These are phyloP conservation scores for Boletus coccyginus DNA, from an alignment of 768 basidiomycete genomes.

Conservation along the genomic window DNA sequence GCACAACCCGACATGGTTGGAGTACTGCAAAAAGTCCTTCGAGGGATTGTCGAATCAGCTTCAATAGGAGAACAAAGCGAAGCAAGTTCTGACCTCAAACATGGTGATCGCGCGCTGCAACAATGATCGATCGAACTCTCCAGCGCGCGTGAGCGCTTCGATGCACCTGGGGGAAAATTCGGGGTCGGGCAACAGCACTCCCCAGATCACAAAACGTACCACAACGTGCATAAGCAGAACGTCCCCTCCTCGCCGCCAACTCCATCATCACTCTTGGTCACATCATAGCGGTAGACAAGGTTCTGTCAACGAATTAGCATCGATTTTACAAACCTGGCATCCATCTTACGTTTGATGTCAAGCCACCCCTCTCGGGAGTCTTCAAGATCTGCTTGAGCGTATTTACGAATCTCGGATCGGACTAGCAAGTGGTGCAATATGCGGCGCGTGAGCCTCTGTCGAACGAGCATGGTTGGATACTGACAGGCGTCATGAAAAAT, in stretches of 20 bases:
- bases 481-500: constrained; percentile 82
- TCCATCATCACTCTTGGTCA: constrained; percentile 81
- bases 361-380: constrained; percentile 85
- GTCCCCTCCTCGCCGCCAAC: constrained; percentile 96
- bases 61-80: not conserved
- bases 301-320: constrained; percentile 43
- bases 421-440: constrained; percentile 36
- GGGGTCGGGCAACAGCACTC: not conserved
- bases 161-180: constrained; percentile 54
- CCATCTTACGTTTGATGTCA: constrained; percentile 72
- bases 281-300: constrained; percentile 89
- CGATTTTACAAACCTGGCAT: not conserved
- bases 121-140: constrained; percentile 67
- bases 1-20: constrained; percentile 85
- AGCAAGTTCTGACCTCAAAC: constrained; percentile 69
- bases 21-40: constrained; percentile 75
- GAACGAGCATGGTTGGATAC: constrained; percentile 22
- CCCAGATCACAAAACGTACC: constrained; percentile 39
- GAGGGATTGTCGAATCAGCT: not conserved
- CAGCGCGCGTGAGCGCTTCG: constrained; percentile 87
- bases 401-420: constrained; percentile 84
- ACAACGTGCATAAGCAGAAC: constrained; percentile 85
- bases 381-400: constrained; percentile 83
- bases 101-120: constrained; percentile 72
- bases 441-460: not conserved